These are phyloP conservation scores for Zymoseptoria brevis DNA, from an alignment of 2,329 filamentous ascomycete species.

Conservation along the genomic window DNA sequence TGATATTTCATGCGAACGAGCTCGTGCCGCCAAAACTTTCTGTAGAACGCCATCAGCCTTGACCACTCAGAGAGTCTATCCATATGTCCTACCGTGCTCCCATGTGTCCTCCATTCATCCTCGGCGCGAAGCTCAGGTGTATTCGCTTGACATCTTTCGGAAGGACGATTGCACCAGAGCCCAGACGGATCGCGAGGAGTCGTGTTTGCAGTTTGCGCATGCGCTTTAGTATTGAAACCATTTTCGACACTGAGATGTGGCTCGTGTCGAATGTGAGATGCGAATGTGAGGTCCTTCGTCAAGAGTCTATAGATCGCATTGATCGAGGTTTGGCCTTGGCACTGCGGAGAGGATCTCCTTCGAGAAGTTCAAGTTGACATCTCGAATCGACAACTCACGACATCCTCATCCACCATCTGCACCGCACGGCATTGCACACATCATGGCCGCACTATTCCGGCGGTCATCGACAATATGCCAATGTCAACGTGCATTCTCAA, in stretches of 20 bases:
- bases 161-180: constrained; percentile 74
- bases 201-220: constrained; percentile 65
- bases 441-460: constrained; percentile 23
- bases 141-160: constrained; percentile 68
- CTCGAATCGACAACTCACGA: neutral
- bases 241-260: constrained; percentile 25
- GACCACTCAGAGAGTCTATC: constrained; percentile 22
- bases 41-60: constrained; percentile 36
- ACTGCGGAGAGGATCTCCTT: neutral
- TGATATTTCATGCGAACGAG: constrained; percentile 87
- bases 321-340: constrained; percentile 2
- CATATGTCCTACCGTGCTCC: constrained; percentile 54
- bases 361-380: neutral
- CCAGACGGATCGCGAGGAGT: constrained; percentile 68
- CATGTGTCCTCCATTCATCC: constrained; percentile 58
- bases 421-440: neutral
- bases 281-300: neutral
- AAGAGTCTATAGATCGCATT: neutral
- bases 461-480: constrained; percentile 14
- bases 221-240: constrained; percentile 56
- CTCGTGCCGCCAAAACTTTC: constrained; percentile 80
- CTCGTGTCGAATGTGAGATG: neutral
- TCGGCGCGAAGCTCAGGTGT: constrained; percentile 62
- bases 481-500: constrained; percentile 26
- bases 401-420: neutral